Percentiles rank a stretch among this genome's conserved stretches.
These are phyloP conservation scores for Aspergillus panamensis DNA, from an alignment of 495 filamentous ascomycete genomes.

Conservation along the genomic window DNA sequence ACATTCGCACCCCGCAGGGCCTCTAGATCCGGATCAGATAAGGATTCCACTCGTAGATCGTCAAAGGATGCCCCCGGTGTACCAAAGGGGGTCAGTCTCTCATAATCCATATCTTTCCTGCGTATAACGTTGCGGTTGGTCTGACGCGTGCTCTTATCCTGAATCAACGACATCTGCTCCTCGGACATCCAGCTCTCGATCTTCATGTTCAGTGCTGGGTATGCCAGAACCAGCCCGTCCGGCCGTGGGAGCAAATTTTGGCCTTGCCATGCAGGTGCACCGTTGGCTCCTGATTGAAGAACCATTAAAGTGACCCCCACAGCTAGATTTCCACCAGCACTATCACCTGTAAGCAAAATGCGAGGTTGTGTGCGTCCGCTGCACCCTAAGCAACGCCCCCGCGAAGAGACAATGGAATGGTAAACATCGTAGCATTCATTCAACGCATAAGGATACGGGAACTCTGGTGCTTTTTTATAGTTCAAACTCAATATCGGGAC, in stretches of 20 bases:
- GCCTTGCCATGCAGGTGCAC: slow-evolving; percentile 53
- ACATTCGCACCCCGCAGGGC: background rate
- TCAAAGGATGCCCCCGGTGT: slow-evolving; percentile 67
- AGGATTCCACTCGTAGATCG: slow-evolving; percentile 26
- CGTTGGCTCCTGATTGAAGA: slow-evolving; percentile 63
- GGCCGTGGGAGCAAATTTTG: slow-evolving; percentile 67
- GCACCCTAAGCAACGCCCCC: slow-evolving; percentile 77
- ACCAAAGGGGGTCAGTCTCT: slow-evolving; percentile 54
- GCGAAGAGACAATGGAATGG: slow-evolving; percentile 68
- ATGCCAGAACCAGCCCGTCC: slow-evolving; percentile 78
- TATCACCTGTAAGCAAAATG: slow-evolving; percentile 83
- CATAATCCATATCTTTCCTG: slow-evolving; percentile 71
- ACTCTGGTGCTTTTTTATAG: slow-evolving; percentile 92
- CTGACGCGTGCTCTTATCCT: slow-evolving; percentile 71
- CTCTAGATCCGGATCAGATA: slow-evolving; percentile 37
- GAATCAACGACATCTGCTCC: slow-evolving; percentile 92
- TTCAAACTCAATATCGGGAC: slow-evolving; percentile 86
- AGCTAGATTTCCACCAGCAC: slow-evolving; percentile 88
- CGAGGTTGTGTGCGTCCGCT: slow-evolving; percentile 68
- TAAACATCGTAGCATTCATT: slow-evolving; percentile 98
- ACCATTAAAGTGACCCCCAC: slow-evolving; percentile 83
- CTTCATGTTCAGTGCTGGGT: slow-evolving; percentile 89
- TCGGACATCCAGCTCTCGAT: slow-evolving; percentile 99
- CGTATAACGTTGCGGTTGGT: slow-evolving; percentile 73
- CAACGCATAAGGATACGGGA: slow-evolving; percentile 89